Evolutionary conservation across 192 early-diverging fungal genomes (phyloP).

Genomic region (Polychytrium aggregatum): DNA sequence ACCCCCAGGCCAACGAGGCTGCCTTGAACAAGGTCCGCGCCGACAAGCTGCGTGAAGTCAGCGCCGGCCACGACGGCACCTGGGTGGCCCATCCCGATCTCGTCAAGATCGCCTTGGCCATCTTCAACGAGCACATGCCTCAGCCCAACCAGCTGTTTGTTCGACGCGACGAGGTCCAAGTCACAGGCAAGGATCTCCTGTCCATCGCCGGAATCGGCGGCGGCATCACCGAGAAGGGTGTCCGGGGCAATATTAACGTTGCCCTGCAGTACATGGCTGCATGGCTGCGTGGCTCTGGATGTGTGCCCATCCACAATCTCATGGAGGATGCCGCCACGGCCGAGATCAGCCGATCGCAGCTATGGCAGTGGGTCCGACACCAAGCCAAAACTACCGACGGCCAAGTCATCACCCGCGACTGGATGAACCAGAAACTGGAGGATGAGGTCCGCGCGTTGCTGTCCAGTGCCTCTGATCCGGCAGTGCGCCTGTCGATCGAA

Average conservation of each 20-base stretch:
- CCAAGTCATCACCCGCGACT: constrained; percentile 66
- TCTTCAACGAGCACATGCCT: constrained; percentile 93
- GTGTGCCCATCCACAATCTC: constrained; percentile 95
- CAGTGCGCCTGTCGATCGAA: constrained; percentile 48
- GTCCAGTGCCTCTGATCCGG: constrained; percentile 37
- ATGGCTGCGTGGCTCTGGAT: constrained; percentile 89
- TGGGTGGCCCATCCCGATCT: constrained; percentile 95
- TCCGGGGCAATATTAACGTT: constrained; percentile 87
- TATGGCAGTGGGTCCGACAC: constrained; percentile 97
- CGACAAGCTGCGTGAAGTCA: constrained; percentile 93
- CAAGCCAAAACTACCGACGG: constrained; percentile 70
- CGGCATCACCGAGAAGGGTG: constrained; percentile 75
- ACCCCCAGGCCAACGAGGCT: constrained; percentile 75
- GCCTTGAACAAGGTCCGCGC: constrained; percentile 88
- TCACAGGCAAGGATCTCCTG: constrained; percentile 72
- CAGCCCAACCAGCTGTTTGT: constrained; percentile 91
- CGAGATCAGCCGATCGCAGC: constrained; percentile 92
- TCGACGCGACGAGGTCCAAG: constrained; percentile 82
- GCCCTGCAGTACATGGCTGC: constrained; percentile 90
- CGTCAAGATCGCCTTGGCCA: constrained; percentile 74
- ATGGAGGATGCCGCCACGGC: constrained; percentile 99
- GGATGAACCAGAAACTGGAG: constrained; percentile 65
- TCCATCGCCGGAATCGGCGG: constrained; percentile 38
- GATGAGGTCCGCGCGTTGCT: constrained; percentile 66
- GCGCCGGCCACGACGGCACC: constrained; percentile 88